Percentiles rank a stretch among this genome's conserved stretches.
Conservation (phyloP, 2,329 filamentous ascomycete genomes). For the Trichophaea hybrida region DNA sequence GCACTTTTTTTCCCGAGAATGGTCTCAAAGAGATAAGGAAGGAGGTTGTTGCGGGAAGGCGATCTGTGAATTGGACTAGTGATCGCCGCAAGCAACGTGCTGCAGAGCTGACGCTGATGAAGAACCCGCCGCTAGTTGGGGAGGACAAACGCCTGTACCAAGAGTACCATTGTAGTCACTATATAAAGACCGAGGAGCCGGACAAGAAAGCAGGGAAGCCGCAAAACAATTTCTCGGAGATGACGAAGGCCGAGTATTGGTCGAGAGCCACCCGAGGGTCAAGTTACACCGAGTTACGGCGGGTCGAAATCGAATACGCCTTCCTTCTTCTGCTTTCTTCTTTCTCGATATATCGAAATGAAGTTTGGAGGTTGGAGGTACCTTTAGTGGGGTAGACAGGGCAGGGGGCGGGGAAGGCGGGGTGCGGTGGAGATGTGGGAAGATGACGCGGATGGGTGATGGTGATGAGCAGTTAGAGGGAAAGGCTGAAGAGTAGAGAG, state of each 20-base stretch:
- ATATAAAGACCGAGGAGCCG: constrained; percentile 2
- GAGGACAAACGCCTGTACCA: constrained; percentile 2
- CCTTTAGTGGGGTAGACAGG: too few species aligned
- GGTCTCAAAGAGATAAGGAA: neutral
- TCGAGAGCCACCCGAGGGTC: too few species aligned
- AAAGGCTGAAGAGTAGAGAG: too few species aligned
- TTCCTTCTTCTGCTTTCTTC: too few species aligned
- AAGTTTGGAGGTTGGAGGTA: too few species aligned
- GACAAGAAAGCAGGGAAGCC: neutral
- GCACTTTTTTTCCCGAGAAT: neutral
- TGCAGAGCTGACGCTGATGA: neutral
- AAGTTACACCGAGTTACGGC: too few species aligned
- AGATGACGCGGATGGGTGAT: too few species aligned
- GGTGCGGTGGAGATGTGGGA: too few species aligned
- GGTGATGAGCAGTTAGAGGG: too few species aligned
- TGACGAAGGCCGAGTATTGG: neutral
- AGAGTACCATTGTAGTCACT: constrained; percentile 3
- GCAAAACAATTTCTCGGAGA: neutral
- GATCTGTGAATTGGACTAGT: neutral
- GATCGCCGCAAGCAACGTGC: constrained; percentile 3
- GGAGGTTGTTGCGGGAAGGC: neutral
- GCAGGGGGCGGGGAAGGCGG: too few species aligned
- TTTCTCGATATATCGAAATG: too few species aligned
- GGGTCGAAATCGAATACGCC: too few species aligned
- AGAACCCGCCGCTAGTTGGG: neutral